Percentiles rank a stretch among this genome's conserved stretches.
phyloP scores from a whole-genome alignment of 1,139 yeast genomes.

The Yamadazyma triangularis region DNA sequence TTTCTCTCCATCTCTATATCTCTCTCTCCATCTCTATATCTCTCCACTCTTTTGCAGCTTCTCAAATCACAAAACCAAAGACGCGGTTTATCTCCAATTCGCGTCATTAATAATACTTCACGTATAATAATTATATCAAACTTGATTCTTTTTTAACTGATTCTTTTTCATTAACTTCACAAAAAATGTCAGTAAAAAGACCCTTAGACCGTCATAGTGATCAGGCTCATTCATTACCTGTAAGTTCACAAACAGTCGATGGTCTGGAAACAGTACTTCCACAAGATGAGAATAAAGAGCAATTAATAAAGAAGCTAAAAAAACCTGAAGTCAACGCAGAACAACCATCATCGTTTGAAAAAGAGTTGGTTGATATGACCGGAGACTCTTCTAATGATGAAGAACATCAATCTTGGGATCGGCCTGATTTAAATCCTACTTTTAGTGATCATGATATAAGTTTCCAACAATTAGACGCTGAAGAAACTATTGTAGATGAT shows the following conservation, averaged over 20 bases:
- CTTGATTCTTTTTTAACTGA: too few species aligned
- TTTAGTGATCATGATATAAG: constrained; percentile 53
- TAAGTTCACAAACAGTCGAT: constrained; percentile 28
- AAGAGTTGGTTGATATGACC: constrained; percentile 60
- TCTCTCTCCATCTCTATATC: too few species aligned
- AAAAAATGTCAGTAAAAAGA: constrained; percentile 13
- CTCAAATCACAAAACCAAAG: too few species aligned
- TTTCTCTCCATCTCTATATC: neutral
- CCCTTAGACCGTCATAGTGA: constrained; percentile 11
- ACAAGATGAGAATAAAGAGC: constrained; percentile 26
- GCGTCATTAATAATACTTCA: too few species aligned
- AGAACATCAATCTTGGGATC: constrained; percentile 57
- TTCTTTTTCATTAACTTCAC: too few species aligned
- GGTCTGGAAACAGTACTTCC: constrained; percentile 15
- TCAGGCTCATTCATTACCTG: constrained; percentile 43
- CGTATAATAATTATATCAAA: too few species aligned
- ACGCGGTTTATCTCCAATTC: too few species aligned
- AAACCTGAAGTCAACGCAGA: constrained; percentile 16
- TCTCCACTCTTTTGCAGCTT: too few species aligned
- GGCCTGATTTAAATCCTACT: constrained; percentile 46
- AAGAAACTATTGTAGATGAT: constrained; percentile 62
- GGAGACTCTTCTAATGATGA: constrained; percentile 22
- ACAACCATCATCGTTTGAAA: constrained; percentile 62
- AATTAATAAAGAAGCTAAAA: constrained; percentile 32
- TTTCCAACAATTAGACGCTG: constrained; percentile 95